Evolutionary conservation across 495 filamentous ascomycete species (phyloP).

Genomic region (Hypomontagnella submonticulosa): DNA sequence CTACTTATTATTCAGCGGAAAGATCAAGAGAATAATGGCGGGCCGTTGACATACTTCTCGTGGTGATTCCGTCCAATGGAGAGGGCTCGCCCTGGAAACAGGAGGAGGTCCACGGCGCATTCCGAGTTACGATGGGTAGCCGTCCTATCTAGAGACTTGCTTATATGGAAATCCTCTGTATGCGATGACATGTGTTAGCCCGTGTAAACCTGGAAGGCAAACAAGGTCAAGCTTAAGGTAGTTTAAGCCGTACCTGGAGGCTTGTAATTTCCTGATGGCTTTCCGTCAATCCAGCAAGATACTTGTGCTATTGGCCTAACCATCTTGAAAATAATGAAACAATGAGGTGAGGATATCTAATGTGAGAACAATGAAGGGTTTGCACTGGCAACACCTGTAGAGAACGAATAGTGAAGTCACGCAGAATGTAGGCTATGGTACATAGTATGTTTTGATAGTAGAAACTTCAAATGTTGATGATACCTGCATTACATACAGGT

Average conservation of each 20-base stretch:
- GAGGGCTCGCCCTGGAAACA: conserved; percentile 15
- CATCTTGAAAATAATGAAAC: too few species aligned
- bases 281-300: conserved; percentile 36
- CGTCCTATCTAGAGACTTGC: conserved; percentile 7
- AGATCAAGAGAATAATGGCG: neutral
- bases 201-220: neutral
- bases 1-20: conserved; percentile 44
- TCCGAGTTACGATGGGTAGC: conserved; percentile 23
- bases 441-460: too few species aligned
- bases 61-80: conserved; percentile 51
- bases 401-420: too few species aligned
- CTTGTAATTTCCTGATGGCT: conserved; percentile 2
- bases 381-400: too few species aligned
- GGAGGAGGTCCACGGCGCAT: conserved; percentile 15
- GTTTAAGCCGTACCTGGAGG: conserved; percentile 33
- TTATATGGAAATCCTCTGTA: conserved; percentile 14
- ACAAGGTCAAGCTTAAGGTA: too few species aligned
- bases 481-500: too few species aligned
- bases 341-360: too few species aligned
- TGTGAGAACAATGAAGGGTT: too few species aligned
- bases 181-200: conserved; percentile 1
- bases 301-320: conserved; percentile 34
- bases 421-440: too few species aligned
- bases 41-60: conserved; percentile 45
- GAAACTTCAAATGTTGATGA: too few species aligned